Base-by-base conservation (phyloP, 768 basidiomycete species). In the Leccinum imitatum region DNA sequence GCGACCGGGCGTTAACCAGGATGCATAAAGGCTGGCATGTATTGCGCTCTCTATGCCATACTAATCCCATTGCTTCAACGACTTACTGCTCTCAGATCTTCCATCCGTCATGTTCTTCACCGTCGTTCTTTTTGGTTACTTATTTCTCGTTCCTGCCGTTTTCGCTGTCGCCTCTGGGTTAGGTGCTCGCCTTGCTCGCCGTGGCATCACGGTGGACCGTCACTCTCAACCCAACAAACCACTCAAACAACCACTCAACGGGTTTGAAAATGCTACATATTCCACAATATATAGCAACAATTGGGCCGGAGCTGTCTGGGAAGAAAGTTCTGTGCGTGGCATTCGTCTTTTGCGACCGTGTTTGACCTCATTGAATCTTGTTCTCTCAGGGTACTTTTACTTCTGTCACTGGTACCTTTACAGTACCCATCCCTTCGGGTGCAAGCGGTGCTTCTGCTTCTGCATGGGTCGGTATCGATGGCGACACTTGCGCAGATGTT, bases 401-500 rank as follows among this genome's bases (percentile, higher is more conserved):
- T n/a, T 25, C 13, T 13, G 56, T 65, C 17, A 56, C 59, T 10
- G 59, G 59, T 10, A 65, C 59, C 2, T 54, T 65, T n/a, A 59
- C 54, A 4, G 57, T 54, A 4, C 59, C 64, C 13, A 46, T 31
- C 15, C 48, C 51, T 30, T 53, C 46, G 7, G 64, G 64, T 25
- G 5, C 35, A 7, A 46, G 2, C 1, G 55, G 48, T 6, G 4
- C 23, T 17, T n/a, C 35, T 41, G 63, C 56, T 15, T 19, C 59
- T 11, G 56, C 48, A 15, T 65, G 63, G 62, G 62, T 64, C 23
- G 63, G 63, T 8, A 59, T 64, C 2, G 63, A 64, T 25, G 62
- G 58, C 10, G 15, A n/a, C 14, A 54, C 50, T 4, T 64, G 63
- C 9, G 0, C 1, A 3, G 25, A 6, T 39, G 55, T 39, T 33